A percentile compares a stretch with the other conserved stretches of the same genome.
phyloP scores from a whole-genome alignment of 1,284 basidiomycete genomes.

The Cutaneotrichosporon sp. region DNA sequence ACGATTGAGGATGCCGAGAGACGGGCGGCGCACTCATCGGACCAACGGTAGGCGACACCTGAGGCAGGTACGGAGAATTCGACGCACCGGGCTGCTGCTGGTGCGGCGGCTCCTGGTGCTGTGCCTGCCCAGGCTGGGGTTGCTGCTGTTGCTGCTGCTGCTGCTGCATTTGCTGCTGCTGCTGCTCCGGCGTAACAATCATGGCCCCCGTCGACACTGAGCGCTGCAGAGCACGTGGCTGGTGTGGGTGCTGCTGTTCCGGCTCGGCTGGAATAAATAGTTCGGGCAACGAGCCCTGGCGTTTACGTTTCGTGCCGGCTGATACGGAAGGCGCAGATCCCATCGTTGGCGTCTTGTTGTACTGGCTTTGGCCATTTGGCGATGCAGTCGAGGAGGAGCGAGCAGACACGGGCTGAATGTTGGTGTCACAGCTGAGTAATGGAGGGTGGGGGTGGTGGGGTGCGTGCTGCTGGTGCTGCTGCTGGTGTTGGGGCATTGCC shows the following conservation, averaged over 20 bases:
- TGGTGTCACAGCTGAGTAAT: neutral
- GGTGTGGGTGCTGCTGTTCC: neutral
- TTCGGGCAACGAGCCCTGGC: constrained; percentile 18
- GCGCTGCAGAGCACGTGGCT: constrained; percentile 11
- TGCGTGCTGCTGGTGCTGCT: constrained; percentile 4
- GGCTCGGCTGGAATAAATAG: constrained; percentile 6
- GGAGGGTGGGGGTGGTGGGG: constrained; percentile 3
- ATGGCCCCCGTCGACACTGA: constrained; percentile 13
- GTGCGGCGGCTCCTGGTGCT: neutral
- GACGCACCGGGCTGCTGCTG: neutral
- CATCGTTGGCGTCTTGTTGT: neutral
- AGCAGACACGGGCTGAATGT: neutral
- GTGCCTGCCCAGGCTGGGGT: neutral
- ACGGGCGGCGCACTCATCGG: constrained; percentile 12
- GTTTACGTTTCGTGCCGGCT: constrained; percentile 9
- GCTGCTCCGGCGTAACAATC: neutral
- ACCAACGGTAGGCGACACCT: constrained; percentile 7
- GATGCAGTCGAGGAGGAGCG: neutral
- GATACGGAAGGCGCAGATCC: neutral
- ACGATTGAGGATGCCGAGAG: constrained; percentile 13
- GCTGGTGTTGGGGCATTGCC: neutral
- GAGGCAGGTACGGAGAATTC: constrained; percentile 10
- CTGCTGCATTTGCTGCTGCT: neutral
- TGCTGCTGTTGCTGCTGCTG: neutral
- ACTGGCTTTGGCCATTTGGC: neutral